Conservation (phyloP, 805 yeast species). For the Yarrowia hollandica region DNA sequence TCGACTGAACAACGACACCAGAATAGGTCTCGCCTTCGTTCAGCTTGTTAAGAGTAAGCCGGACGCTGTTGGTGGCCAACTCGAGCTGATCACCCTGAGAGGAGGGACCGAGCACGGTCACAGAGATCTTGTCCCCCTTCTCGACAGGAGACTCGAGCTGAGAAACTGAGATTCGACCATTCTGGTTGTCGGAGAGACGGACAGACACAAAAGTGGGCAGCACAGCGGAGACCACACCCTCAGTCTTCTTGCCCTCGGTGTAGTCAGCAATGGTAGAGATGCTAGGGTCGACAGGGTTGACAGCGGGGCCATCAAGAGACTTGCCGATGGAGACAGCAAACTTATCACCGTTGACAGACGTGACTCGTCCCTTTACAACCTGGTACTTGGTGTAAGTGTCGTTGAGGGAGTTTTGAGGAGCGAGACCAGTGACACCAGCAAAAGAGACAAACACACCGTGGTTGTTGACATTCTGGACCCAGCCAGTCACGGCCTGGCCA, state of each 20-base stretch:
- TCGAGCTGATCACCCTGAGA: conserved; percentile 26
- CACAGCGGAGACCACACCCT: conserved; percentile 59
- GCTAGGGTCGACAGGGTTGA: conserved; percentile 62
- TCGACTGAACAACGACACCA: conserved; percentile 14
- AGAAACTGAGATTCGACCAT: conserved; percentile 76
- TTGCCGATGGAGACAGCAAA: conserved; percentile 44
- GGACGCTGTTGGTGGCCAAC: conserved; percentile 25
- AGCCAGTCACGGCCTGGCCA: conserved; percentile 63
- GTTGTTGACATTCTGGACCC: conserved; percentile 71
- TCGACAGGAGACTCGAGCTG: conserved; percentile 61
- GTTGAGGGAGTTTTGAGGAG: conserved; percentile 57
- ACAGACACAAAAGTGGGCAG: conserved; percentile 76
- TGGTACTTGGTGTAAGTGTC: conserved; percentile 57
- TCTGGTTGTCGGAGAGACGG: conserved; percentile 70
- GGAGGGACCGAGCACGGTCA: conserved; percentile 56
- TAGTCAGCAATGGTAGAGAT: conserved; percentile 53
- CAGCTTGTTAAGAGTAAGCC: background rate
- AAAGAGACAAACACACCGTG: conserved; percentile 83
- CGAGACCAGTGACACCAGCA: conserved; percentile 80
- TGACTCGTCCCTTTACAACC: conserved; percentile 69
- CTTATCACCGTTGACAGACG: conserved; percentile 62
- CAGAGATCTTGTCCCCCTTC: conserved; percentile 60
- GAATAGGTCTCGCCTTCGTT: background rate
- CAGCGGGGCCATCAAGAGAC: conserved; percentile 57
- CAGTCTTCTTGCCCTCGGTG: conserved; percentile 59